These are phyloP conservation scores for Tulasnella sp. DNA, from an alignment of 768 basidiomycete genomes.

Conservation along the genomic window DNA sequence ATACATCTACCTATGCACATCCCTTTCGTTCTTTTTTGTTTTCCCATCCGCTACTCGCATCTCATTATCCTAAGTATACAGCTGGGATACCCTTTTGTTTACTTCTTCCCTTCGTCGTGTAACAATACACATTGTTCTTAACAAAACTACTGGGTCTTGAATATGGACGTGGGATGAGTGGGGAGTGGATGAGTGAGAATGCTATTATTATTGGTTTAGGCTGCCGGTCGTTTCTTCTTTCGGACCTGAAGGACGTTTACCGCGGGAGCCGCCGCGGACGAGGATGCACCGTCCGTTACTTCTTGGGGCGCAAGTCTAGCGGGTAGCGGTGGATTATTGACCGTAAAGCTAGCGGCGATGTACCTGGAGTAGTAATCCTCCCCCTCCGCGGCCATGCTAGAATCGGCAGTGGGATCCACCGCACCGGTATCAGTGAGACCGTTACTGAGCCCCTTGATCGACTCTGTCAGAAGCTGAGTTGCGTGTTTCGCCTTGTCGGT, in stretches of 20 bases:
- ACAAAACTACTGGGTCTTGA: neutral
- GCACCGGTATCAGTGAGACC: neutral
- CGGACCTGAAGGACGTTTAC: conserved; percentile 32
- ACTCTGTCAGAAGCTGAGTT: conserved; percentile 64
- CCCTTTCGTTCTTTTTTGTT: neutral
- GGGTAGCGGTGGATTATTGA: conserved; percentile 27
- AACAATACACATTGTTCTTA: neutral
- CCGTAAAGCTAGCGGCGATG: conserved; percentile 1
- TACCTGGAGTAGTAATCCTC: conserved; percentile 19
- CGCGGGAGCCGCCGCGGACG: neutral
- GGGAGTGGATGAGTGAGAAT: neutral
- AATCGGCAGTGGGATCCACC: neutral
- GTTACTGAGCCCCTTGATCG: conserved; percentile 30
- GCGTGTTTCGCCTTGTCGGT: conserved; percentile 59
- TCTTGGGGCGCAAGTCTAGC: neutral
- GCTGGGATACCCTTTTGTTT: neutral
- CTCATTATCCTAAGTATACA: conserved; percentile 12
- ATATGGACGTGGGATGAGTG: neutral
- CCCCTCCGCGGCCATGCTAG: neutral
- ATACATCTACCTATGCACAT: neutral
- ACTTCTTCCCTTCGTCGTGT: neutral
- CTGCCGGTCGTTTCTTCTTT: conserved; percentile 32
- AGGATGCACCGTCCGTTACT: neutral
- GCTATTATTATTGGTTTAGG: neutral
- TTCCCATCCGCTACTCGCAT: neutral